Percentiles rank a stretch among this genome's conserved stretches.
Conservation (phyloP, 2,329 filamentous ascomycete species). For the Diaporthe humulicola region DNA sequence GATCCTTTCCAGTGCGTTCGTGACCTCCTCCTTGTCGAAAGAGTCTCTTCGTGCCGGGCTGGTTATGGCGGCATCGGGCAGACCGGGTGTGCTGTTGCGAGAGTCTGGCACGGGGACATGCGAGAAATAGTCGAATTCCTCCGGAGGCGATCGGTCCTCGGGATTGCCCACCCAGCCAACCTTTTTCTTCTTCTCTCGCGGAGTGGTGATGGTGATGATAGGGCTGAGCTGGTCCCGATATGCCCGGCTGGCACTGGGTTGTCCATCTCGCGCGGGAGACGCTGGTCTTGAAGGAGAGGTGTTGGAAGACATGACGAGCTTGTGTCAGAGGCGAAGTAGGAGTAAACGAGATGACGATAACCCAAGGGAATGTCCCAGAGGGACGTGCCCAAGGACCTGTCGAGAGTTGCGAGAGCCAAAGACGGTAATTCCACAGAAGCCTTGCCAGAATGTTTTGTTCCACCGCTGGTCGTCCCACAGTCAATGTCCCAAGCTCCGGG, state of each 20-base stretch:
- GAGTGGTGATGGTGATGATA: conserved; percentile 34
- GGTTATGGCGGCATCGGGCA: conserved; percentile 15
- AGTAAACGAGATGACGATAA: conserved; percentile 34
- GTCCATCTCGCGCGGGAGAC: conserved; percentile 22
- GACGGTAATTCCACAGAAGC: background rate
- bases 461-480: conserved; percentile 7
- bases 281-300: conserved; percentile 29
- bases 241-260: conserved; percentile 14
- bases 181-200: conserved; percentile 44
- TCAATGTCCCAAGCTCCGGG: background rate
- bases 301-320: conserved; percentile 29
- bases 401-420: background rate
- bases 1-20: conserved; percentile 44
- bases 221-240: conserved; percentile 16
- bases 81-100: conserved; percentile 38
- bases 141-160: conserved; percentile 32
- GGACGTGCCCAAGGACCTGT: conserved; percentile 22
- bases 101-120: conserved; percentile 37
- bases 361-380: conserved; percentile 26
- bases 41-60: conserved; percentile 42
- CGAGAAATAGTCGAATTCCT: conserved; percentile 40
- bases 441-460: background rate
- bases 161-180: conserved; percentile 45
- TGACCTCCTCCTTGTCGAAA: conserved; percentile 45
- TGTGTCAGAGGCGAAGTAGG: conserved; percentile 9